Base-by-base conservation (phyloP, 345 rosid species). In the Euphorbia tirucalli region DNA sequence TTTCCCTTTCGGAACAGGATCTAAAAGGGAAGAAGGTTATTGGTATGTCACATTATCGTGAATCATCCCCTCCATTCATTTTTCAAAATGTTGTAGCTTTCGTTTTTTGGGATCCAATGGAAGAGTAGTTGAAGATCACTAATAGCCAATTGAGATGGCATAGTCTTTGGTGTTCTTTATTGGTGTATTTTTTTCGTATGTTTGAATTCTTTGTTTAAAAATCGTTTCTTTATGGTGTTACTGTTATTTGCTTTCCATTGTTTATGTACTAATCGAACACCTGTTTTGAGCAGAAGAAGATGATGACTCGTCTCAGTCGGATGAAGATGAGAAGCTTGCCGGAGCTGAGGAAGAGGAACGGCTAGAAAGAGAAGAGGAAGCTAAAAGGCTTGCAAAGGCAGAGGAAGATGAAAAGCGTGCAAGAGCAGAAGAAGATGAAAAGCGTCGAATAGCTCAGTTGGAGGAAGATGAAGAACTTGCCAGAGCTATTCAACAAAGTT, bases 401-500 rank as follows among this genome's bases (percentile, higher is more conserved):
- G 92, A 81, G 73, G 84, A 86, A 0, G 83, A 75, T 28, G 69
- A 78, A 69, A 76, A 65, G 43, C 43, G 64, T 61, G 70, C 4
- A 43, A 74, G 72, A 46, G 75, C 78, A 50, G 88, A 86, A 58
- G 90, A 89, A 46, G 87, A 85, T 71, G 91, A 87, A 65, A 68
- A 6, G 10, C 73, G 30, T 44, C 61, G 77, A 11, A 81, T 73
- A 76, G 76, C 90, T 79, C 97, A 91, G 63, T n/a, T 89, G 56
- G 96, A 93, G 79, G 98, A 96, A 79, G 99, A 93, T 63, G 98
- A 89, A 78, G 83, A 74, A 73, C 90, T 96, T 1, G 98, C 99
- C 25, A 88, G 74, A 84, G 98, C 97, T 76, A 52, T 96, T 72
- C 96, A 96, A 84, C 93, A 91, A 75, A 96, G 98, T 76, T 73